Conservation (phyloP, 495 filamentous ascomycete species). For the Podospora conica region DNA sequence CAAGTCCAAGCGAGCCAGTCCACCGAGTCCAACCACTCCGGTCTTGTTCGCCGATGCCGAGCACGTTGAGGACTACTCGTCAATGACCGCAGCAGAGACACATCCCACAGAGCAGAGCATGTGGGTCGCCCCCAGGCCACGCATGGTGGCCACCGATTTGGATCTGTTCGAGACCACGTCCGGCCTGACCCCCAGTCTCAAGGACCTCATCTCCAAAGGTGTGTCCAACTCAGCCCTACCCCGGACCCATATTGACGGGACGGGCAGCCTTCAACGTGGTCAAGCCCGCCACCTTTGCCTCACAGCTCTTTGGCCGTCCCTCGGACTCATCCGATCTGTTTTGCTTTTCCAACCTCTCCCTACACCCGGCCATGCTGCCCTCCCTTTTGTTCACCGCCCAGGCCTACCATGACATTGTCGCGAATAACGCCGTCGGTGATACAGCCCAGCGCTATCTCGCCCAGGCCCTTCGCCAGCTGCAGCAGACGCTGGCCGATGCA, state of each 20-base stretch:
- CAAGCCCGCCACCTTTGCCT: constrained; percentile 9
- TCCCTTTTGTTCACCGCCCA: constrained; percentile 12
- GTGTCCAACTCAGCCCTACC: not conserved
- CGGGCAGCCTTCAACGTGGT: constrained; percentile 13
- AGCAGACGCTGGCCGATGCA: constrained; percentile 1
- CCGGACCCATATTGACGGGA: not conserved
- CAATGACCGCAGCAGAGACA: not conserved
- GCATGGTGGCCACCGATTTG: not conserved
- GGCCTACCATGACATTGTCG: constrained; percentile 6
- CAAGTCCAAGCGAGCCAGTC: not conserved
- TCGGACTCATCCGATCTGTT: not conserved
- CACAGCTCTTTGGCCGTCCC: not conserved
- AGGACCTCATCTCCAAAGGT: not conserved
- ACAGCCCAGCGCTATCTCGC: not conserved
- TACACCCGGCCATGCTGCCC: constrained; percentile 12
- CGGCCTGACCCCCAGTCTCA: not conserved
- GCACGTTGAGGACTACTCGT: not conserved
- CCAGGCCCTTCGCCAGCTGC: constrained; percentile 4
- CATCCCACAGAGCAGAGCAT: not conserved
- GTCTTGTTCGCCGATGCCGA: not conserved
- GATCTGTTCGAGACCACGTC: not conserved
- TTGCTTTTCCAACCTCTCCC: constrained; percentile 11
- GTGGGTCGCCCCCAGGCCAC: not conserved
- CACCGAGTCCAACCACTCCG: too few relatives aligned
- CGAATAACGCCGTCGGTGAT: not conserved